phyloP scores from a whole-genome alignment of 352 stramenopile genomes.

The Elongisporangium anandrum region DNA sequence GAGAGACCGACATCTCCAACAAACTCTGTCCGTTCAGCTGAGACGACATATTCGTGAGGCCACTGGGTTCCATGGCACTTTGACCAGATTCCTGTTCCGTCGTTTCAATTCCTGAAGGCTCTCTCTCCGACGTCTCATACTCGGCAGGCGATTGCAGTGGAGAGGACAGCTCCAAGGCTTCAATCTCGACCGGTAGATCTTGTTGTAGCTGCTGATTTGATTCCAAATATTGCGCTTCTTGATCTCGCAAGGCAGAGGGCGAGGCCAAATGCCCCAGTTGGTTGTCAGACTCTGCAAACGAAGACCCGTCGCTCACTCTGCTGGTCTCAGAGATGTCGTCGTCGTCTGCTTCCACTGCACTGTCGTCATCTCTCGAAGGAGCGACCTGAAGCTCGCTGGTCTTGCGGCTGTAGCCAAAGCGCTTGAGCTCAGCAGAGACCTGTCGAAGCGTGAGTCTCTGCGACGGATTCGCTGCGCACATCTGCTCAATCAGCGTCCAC shows the following conservation, averaged over 20 bases:
- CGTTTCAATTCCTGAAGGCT: no score
- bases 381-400: slow-evolving; percentile 11
- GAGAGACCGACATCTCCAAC: neutral
- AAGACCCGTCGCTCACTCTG: neutral
- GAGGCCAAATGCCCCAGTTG: neutral
- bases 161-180: neutral
- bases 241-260: neutral
- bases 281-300: neutral
- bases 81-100: no score
- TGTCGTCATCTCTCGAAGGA: neutral
- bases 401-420: slow-evolving; percentile 34
- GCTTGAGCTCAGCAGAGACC: slow-evolving; percentile 40
- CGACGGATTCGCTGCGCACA: slow-evolving; percentile 48
- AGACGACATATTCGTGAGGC: neutral
- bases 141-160: neutral
- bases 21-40: neutral
- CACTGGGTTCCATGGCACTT: no score
- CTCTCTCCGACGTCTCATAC: neutral
- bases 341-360: neutral
- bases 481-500: slow-evolving; percentile 59
- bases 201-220: neutral
- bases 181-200: neutral
- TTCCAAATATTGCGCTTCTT: neutral
- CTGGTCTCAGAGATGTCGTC: neutral
- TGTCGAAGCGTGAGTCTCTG: slow-evolving; percentile 43